Conservation (phyloP, 2,329 filamentous ascomycete genomes). For the Chrysoporthe austroafricana region DNA sequence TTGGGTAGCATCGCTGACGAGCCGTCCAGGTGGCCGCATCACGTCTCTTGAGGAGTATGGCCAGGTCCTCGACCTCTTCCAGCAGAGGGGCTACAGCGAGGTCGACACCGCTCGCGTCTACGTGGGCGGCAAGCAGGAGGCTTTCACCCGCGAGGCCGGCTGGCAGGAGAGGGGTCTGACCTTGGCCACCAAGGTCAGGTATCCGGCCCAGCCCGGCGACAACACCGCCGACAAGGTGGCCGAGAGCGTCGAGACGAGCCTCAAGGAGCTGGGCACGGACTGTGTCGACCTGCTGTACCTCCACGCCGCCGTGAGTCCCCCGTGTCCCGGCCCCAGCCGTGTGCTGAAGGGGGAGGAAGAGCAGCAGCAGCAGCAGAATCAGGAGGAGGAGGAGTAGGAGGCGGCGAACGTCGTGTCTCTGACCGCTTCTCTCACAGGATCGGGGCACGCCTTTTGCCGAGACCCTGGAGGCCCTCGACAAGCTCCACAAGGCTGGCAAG, state of each 20-base stretch:
- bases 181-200: conserved; percentile 68
- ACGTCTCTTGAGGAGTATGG: conserved; percentile 63
- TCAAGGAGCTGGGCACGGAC: conserved; percentile 74
- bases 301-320: conserved; percentile 59
- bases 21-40: conserved; percentile 54
- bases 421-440: conserved; percentile 40
- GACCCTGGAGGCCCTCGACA: conserved; percentile 76
- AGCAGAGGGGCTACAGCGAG: conserved; percentile 70
- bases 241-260: conserved; percentile 66
- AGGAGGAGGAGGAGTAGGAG: not conserved
- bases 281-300: conserved; percentile 77
- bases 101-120: conserved; percentile 74
- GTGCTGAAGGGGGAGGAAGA: conserved; percentile 18
- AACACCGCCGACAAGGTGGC: conserved; percentile 69
- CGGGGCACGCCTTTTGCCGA: conserved; percentile 75
- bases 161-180: conserved; percentile 72
- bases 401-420: conserved; percentile 27
- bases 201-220: conserved; percentile 61
- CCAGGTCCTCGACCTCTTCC: conserved; percentile 67
- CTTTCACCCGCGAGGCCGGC: conserved; percentile 65
- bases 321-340: not conserved
- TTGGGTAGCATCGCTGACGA: not conserved
- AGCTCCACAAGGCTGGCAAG: conserved; percentile 83
- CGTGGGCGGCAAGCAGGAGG: conserved; percentile 69
- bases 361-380: not conserved